phyloP scores from a whole-genome alignment of 1,284 basidiomycete genomes.

The Hortiboletus rubellus region DNA sequence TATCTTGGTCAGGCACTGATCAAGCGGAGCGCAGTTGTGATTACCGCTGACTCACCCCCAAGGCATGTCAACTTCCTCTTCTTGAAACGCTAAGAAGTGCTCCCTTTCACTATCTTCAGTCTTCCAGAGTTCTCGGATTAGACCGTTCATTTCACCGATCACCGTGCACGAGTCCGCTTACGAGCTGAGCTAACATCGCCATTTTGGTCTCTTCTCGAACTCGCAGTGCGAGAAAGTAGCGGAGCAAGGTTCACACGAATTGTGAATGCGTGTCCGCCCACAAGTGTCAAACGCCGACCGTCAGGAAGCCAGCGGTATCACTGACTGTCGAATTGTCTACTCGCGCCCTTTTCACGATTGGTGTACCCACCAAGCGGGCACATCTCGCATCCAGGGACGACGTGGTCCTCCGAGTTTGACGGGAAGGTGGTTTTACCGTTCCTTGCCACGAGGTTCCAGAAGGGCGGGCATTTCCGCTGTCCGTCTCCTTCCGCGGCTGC shows the following conservation, averaged over 20 bases:
- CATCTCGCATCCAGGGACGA: not conserved
- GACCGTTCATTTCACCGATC: conserved; percentile 30
- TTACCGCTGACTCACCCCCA: conserved; percentile 27
- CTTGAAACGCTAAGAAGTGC: conserved; percentile 11
- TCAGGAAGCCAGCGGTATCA: not conserved
- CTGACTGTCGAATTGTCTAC: not conserved
- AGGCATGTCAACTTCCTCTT: conserved; percentile 25
- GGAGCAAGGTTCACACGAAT: conserved; percentile 13
- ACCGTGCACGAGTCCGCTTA: conserved; percentile 15
- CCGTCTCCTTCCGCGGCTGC: conserved; percentile 8
- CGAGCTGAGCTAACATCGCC: conserved; percentile 16
- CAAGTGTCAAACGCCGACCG: not conserved
- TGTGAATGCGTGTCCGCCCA: not conserved
- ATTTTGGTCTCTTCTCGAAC: conserved; percentile 13
- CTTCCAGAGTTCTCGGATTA: conserved; percentile 23
- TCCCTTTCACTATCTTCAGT: conserved; percentile 3
- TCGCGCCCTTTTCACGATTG: not conserved
- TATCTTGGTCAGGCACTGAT: conserved; percentile 36
- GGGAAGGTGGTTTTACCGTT: conserved; percentile 13
- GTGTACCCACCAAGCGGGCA: not conserved
- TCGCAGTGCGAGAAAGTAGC: conserved; percentile 6
- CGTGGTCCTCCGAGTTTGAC: conserved; percentile 2
- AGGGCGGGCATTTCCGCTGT: not conserved
- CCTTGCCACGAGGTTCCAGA: conserved; percentile 1
- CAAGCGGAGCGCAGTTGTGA: conserved; percentile 24